A percentile compares a stretch with the other conserved stretches of the same genome.
Conservation (phyloP, 495 filamentous ascomycete genomes). For the Penicillium soppii region DNA sequence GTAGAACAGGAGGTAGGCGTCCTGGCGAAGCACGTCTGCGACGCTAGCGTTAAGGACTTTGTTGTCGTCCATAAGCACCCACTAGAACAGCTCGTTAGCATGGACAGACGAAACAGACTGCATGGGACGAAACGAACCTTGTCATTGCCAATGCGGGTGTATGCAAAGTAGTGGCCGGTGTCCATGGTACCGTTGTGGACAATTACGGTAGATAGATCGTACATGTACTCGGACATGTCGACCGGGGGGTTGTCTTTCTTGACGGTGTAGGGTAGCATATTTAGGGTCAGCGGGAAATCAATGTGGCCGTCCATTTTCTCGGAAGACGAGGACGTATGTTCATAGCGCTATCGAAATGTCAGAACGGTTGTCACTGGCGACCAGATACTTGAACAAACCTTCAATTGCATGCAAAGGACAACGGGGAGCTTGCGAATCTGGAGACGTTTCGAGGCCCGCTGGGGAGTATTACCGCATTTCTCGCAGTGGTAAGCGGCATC, state of each 20-base stretch:
- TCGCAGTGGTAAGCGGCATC: constrained; percentile 75
- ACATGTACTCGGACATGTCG: constrained; percentile 59
- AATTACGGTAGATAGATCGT: constrained; percentile 81
- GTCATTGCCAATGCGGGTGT: constrained; percentile 68
- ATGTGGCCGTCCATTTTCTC: constrained; percentile 81
- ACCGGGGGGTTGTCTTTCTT: constrained; percentile 43
- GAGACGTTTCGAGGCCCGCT: constrained; percentile 76
- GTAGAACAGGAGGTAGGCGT: constrained; percentile 90
- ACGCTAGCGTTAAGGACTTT: constrained; percentile 77
- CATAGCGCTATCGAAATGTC: constrained; percentile 61
- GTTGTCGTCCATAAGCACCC: constrained; percentile 91
- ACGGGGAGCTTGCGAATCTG: constrained; percentile 77
- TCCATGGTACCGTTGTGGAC: constrained; percentile 85
- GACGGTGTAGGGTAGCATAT: constrained; percentile 84
- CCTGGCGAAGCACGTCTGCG: constrained; percentile 73
- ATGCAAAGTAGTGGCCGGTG: constrained; percentile 87
- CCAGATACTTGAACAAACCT: constrained; percentile 51
- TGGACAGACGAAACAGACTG: not conserved
- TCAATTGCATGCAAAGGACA: constrained; percentile 87
- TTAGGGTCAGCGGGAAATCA: constrained; percentile 78
- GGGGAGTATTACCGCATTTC: constrained; percentile 64
- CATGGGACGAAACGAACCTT: constrained; percentile 54
- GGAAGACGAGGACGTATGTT: constrained; percentile 64
- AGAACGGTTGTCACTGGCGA: not conserved
- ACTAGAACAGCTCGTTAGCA: constrained; percentile 47